Base-by-base conservation (phyloP, 2,329 filamentous ascomycete species). In the Amauroascus verrucosus region DNA sequence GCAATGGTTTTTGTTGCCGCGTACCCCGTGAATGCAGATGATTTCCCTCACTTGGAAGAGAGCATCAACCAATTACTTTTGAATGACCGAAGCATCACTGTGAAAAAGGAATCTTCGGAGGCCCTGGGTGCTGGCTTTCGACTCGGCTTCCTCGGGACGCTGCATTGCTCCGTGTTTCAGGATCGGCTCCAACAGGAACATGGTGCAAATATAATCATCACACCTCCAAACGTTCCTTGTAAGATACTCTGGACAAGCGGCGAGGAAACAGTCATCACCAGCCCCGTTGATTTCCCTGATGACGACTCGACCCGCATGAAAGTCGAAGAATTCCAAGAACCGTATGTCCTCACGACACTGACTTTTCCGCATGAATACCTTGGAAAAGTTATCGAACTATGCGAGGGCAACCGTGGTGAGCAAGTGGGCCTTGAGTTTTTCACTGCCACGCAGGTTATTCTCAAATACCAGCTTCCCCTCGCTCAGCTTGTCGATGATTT, bases 111-210 rank as follows among this genome's bases (percentile, higher is more conserved):
- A 66, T 88, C 87, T 24, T 96, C 90, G 0, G 89, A 97, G 64
- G 93, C 93, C 0, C 76, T 98, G 0, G 93, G 93, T 0, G 87
- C 91, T 1, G 93, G 93, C 1, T 98, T 93, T 85, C 83, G 93
- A 44, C 74, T 98, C 9, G 93, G 93, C 0, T 98, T 98, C 65
- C 72, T 98, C 2, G 93, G 93, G n/a, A 97, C 90, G 11, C 75
- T 98, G 46, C 93, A 98, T 68, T 97, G 93, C 72, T 97, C 90
- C n/a, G 93, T 98, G 3, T 98, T 98, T 62, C 90, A 98, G 70
- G 93, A 98, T 69, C 86, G 93, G 0, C 73, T 98, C 51, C 83
- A 88, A 41, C 89, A 96, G 69, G 93, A 98, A 68, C 90, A 98
- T 63, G 93, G 91, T 4, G 86, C 87, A 2, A 93, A 83, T 63